Base-by-base conservation (phyloP, 345 rosid genomes). In the Cardamine resedifolia region DNA sequence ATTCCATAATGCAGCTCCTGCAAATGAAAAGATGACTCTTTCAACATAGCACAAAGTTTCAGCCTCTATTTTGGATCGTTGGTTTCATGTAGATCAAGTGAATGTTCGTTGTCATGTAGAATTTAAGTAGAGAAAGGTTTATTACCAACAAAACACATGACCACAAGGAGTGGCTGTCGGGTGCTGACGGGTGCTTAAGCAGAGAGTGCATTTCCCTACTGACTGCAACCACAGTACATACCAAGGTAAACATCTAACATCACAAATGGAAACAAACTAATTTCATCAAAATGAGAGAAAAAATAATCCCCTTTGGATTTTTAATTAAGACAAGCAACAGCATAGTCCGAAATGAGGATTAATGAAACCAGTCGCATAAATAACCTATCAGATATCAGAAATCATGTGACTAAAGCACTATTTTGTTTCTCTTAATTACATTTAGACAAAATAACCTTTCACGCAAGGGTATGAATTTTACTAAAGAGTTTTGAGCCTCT, bases 1-100 rank as follows among this genome's bases (percentile, higher is more conserved):
- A 91, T 64, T 91, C 97, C 90, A 90, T 91, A 34, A 95, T 89
- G 83, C 99, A 95, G 79, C 74, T 90, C 99, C 99, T 91, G 64
- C 72, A 63, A 51, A 59, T 58, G 36, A 70, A 10, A 10, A 53
- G 2, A 58, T 59, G 31, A 47, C 43, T 14, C 18, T 9, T 27
- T 24, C 39, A 45, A 58, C 7, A 57, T 24, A 58, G 44, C 62
- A 36, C n/a, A 48, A 10, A 30, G 10, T 57, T 39, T 20, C 38
- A 43, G 15, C 3, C 7, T 70, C 71, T 27, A 47, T 18, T 60
- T 66, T 50, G 20, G 23, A 65, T 66, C 27, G 11, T 49, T 15
- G 33, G 45, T 63, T 63, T 75, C 47, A 12, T 30, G 30, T 28
- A 67, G 8, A 24, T 66, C 8, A 5, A 58, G 52, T 38, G 12